Percentiles rank a stretch among this genome's conserved stretches.
Conservation (phyloP, 2,329 filamentous ascomycete species). For the Beauveria sp. region DNA sequence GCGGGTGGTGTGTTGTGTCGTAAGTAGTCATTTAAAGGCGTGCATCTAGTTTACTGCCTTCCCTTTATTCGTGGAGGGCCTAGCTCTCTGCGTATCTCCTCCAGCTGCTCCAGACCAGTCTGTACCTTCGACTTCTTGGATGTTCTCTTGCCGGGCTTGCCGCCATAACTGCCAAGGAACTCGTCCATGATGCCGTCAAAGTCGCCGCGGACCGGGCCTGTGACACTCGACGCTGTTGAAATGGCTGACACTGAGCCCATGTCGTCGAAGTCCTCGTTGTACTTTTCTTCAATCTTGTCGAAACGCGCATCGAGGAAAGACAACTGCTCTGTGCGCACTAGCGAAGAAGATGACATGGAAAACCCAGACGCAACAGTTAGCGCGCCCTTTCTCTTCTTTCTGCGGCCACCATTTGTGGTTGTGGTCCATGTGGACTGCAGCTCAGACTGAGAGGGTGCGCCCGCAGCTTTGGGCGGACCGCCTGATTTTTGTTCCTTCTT, state of each 20-base stretch:
- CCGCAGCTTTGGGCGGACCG: slow-evolving; percentile 26
- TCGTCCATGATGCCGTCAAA: slow-evolving; percentile 91
- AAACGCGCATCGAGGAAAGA: slow-evolving; percentile 82
- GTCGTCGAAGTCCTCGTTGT: slow-evolving; percentile 42
- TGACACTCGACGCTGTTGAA: slow-evolving; percentile 58
- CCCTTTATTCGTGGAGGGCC: slow-evolving; percentile 62
- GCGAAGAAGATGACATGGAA: slow-evolving; percentile 84
- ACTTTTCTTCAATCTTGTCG: slow-evolving; percentile 81
- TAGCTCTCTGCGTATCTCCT: slow-evolving; percentile 75
- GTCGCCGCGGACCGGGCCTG: slow-evolving; percentile 62
- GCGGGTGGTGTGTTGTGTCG: neutral
- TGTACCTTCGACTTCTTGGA: slow-evolving; percentile 76
- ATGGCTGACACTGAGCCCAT: slow-evolving; percentile 52
- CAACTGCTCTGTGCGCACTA: slow-evolving; percentile 81
- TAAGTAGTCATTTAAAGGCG: neutral
- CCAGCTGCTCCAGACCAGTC: slow-evolving; percentile 78
- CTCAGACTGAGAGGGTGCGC: slow-evolving; percentile 48
- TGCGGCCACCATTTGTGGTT: slow-evolving; percentile 69
- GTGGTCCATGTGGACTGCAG: slow-evolving; percentile 65
- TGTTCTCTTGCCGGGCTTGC: slow-evolving; percentile 60
- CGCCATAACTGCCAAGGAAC: slow-evolving; percentile 67
- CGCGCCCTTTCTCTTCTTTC: slow-evolving; percentile 93
- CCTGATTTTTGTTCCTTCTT: slow-evolving; percentile 65
- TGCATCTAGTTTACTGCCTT: slow-evolving; percentile 10
- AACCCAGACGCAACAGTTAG: slow-evolving; percentile 80